Evolutionary conservation across 371 early-diverging fungal species (phyloP).

Genomic region (Mucor sp.): DNA sequence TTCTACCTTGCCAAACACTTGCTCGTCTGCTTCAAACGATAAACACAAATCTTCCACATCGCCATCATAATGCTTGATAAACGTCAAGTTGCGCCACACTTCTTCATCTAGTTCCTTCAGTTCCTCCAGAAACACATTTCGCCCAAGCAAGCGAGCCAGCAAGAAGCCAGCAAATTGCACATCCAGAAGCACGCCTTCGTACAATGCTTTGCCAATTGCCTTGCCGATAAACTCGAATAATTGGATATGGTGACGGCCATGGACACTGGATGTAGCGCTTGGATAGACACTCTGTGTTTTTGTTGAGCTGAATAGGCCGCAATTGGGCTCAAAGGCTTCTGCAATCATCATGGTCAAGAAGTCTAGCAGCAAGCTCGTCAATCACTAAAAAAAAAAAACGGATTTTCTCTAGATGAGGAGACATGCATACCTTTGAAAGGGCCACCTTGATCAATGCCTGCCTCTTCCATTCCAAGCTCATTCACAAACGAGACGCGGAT

Average conservation of each 20-base stretch:
- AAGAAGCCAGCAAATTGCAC: conserved; percentile 88
- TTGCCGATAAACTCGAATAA: conserved; percentile 84
- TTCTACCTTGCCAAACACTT: conserved; percentile 52
- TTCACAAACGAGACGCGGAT: conserved; percentile 85
- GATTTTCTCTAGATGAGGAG: too few relatives aligned
- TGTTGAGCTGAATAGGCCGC: conserved; percentile 73
- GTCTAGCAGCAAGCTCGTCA: conserved; percentile 45
- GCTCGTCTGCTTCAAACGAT: conserved; percentile 69
- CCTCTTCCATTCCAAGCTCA: conserved; percentile 72
- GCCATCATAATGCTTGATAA: conserved; percentile 78
- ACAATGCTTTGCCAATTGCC: conserved; percentile 88
- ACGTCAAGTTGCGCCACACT: conserved; percentile 78
- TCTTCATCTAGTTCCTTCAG: conserved; percentile 81
- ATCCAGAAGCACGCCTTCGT: conserved; percentile 88
- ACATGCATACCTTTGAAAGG: conserved; percentile 75
- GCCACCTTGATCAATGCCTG: conserved; percentile 93
- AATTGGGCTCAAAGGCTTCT: conserved; percentile 78
- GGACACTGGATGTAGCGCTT: conserved; percentile 48
- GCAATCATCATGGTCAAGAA: conserved; percentile 78
- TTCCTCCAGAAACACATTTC: conserved; percentile 79
- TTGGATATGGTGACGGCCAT: conserved; percentile 56
- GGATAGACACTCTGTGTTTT: conserved; percentile 75
- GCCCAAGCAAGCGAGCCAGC: conserved; percentile 78
- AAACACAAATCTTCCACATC: conserved; percentile 63
- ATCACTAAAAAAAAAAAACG: too few relatives aligned